Conservation (phyloP, 805 yeast genomes). For the Suhomyces emberorum region DNA sequence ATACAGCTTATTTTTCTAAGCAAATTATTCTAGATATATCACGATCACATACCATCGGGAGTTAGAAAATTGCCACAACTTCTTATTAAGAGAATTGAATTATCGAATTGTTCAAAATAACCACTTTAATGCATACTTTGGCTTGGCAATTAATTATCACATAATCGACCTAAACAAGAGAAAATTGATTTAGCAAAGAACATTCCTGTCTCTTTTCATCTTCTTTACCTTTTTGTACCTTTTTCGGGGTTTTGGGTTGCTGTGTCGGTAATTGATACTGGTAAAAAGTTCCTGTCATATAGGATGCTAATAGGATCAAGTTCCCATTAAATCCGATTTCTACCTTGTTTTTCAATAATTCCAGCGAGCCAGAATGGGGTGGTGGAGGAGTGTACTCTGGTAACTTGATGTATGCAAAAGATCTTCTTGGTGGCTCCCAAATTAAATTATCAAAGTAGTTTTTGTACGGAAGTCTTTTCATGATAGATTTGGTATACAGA, state of each 20-base stretch:
- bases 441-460: constrained; percentile 39
- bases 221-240: constrained; percentile 6
- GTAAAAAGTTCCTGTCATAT: constrained; percentile 36
- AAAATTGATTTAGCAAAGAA: constrained; percentile 24
- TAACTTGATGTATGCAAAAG: constrained; percentile 39
- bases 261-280: constrained; percentile 30
- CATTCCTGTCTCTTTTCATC: constrained; percentile 31
- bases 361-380: constrained; percentile 1
- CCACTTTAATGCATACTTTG: no score
- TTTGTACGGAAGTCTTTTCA: constrained; percentile 39
- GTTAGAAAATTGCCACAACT: no score
- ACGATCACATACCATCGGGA: no score
- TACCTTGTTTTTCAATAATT: constrained; percentile 15
- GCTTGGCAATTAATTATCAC: no score
- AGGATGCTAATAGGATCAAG: constrained; percentile 35
- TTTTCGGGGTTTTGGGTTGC: constrained; percentile 11
- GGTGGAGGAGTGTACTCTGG: constrained; percentile 27
- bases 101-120: no score
- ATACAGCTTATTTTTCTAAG: no score
- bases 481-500: constrained; percentile 34
- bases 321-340: constrained; percentile 38
- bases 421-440: constrained; percentile 42
- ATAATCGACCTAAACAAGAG: no score
- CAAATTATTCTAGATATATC: no score
- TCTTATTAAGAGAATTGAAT: no score